These are phyloP conservation scores for Penicillium sp. DNA, from an alignment of 2,329 filamentous ascomycete species.

Conservation along the genomic window DNA sequence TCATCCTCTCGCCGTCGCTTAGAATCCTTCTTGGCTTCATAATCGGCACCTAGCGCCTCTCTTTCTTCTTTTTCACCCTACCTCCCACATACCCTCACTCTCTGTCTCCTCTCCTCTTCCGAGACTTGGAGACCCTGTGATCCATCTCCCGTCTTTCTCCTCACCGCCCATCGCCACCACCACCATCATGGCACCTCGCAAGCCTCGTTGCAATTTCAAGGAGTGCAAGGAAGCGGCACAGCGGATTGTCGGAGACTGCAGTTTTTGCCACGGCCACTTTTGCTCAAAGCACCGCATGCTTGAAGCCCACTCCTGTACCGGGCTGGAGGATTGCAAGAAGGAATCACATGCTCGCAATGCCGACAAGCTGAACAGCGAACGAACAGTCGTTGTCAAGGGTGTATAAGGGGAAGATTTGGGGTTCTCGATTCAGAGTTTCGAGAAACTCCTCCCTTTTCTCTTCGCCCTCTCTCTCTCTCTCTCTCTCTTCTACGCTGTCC, in stretches of 20 bases:
- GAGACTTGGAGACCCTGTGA: neutral
- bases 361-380: slow-evolving; percentile 83
- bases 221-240: slow-evolving; percentile 83
- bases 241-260: slow-evolving; percentile 92
- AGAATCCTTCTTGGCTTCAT: no score
- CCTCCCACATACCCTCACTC: neutral
- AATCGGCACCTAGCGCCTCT: slow-evolving; percentile 3
- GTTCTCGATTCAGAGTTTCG: neutral
- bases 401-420: slow-evolving; percentile 49
- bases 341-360: slow-evolving; percentile 92
- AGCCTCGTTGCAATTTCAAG: slow-evolving; percentile 76
- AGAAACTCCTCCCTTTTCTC: neutral
- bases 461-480: neutral
- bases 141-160: neutral
- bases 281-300: slow-evolving; percentile 91
- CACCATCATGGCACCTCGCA: slow-evolving; percentile 44
- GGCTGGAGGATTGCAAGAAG: slow-evolving; percentile 95
- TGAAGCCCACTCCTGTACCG: slow-evolving; percentile 89
- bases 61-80: neutral
- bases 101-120: neutral
- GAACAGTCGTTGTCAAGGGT: slow-evolving; percentile 89
- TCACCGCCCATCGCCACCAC: slow-evolving; percentile 1
- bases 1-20: neutral
- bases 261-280: slow-evolving; percentile 88
- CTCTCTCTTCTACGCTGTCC: neutral